A percentile compares a stretch with the other conserved stretches of the same genome.
Evolutionary conservation across 2,329 filamentous ascomycete genomes (phyloP).

Genomic region (Scytalidium lignicola): DNA sequence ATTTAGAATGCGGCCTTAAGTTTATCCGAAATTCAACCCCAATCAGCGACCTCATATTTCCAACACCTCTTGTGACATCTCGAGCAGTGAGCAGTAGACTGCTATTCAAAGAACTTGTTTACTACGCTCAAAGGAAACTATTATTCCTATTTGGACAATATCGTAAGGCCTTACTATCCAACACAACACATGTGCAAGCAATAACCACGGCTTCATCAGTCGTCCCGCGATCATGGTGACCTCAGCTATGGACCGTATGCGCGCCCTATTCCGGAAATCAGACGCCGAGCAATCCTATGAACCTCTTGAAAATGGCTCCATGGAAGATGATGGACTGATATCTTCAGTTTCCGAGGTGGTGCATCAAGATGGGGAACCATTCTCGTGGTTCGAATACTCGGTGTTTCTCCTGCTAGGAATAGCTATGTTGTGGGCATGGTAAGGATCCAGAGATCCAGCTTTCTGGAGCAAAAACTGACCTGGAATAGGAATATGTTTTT

Average conservation of each 20-base stretch:
- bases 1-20: too few species aligned
- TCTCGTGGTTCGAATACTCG: conserved; percentile 81
- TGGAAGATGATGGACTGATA: conserved; percentile 3
- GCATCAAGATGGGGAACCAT: conserved; percentile 38
- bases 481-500: conserved; percentile 89
- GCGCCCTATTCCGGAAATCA: conserved; percentile 16
- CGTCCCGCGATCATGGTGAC: too few species aligned
- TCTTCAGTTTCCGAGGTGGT: background rate
- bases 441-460: conserved; percentile 28
- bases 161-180: too few species aligned
- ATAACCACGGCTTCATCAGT: too few species aligned
- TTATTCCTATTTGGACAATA: too few species aligned
- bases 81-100: too few species aligned
- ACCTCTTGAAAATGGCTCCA: conserved; percentile 7
- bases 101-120: too few species aligned
- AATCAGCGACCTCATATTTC: too few species aligned
- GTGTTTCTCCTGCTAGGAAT: conserved; percentile 83
- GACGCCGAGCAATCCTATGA: conserved; percentile 20
- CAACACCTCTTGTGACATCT: too few species aligned
- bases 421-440: conserved; percentile 98
- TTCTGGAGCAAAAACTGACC: conserved; percentile 1
- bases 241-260: conserved; percentile 16
- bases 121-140: too few species aligned
- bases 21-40: too few species aligned
- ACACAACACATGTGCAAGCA: too few species aligned